These are phyloP conservation scores for Musa beccarii DNA, from an alignment of 176 grass and related monocot species.

Conservation along the genomic window DNA sequence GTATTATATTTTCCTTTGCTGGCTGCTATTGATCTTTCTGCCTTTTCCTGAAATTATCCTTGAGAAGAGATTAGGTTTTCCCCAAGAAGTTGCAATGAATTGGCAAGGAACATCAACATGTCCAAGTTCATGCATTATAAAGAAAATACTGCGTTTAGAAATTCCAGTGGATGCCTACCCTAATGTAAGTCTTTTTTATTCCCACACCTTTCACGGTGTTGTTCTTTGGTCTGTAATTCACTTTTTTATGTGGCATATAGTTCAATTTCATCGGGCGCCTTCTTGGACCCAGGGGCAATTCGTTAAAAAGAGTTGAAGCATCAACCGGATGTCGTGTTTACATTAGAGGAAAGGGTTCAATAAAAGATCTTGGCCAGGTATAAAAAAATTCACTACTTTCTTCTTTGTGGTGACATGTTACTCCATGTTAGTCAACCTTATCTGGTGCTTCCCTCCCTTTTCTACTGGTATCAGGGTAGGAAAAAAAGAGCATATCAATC, in stretches of 20 bases:
- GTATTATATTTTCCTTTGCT: not conserved
- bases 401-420: not conserved
- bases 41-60: not conserved
- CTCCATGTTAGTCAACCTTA: not conserved
- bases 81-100: slow-evolving; percentile 69
- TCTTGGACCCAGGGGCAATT: slow-evolving; percentile 70
- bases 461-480: not conserved
- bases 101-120: slow-evolving; percentile 71
- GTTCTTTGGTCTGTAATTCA: slow-evolving; percentile 12
- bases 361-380: slow-evolving; percentile 82
- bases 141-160: slow-evolving; percentile 86
- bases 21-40: not conserved
- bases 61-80: slow-evolving; percentile 50
- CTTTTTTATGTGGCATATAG: slow-evolving; percentile 34
- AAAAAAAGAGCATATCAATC: too few species aligned
- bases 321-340: slow-evolving; percentile 83
- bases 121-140: slow-evolving; percentile 63
- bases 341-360: slow-evolving; percentile 75
- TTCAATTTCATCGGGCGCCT: slow-evolving; percentile 92
- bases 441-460: not conserved
- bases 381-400: not conserved
- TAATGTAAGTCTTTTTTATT: slow-evolving; percentile 40
- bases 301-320: slow-evolving; percentile 72
- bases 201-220: not conserved
- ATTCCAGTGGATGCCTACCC: slow-evolving; percentile 74